Evolutionary conservation across 2,329 filamentous ascomycete species (phyloP), one percentile per base, ranked within the genome.

Genomic region (Calonectria pseudoturangicola): DNA sequence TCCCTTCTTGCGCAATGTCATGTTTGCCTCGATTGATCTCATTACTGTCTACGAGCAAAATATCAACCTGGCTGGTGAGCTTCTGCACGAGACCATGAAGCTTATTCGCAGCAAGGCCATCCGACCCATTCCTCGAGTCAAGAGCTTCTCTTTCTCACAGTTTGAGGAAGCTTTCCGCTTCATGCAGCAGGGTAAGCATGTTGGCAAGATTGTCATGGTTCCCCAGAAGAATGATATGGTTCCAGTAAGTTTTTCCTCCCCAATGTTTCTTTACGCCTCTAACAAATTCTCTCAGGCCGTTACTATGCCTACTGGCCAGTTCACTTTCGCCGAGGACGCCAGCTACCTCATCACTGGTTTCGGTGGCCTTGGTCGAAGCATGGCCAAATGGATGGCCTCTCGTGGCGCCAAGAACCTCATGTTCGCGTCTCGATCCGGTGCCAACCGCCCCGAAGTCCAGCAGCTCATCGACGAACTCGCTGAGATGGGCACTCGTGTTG

Each of bases 371-470:
- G 63, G 33, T 3, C 64, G 56, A 25, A 39, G 70, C 12, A 72
- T 72, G 70, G 63, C 33, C 18, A 39, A 36, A 30, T 47, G 69
- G 33, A 71, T 71, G 69, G 36, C 39, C 12, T 30, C 51, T 18
- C 50, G 50, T 3, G 64, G 70, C 9, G 70, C 64, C 18, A 80
- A 75, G 21, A 70, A 81, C 39, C 74, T 84, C 8, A 76, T 82
- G 1, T 70, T 83, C 13, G 70, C 80, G 0, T 81, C 81, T 0
- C 75, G 83, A 7, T 81, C 81, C 0, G 83, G 81, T 1, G 30
- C 72, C 0, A 39, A 75, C 0, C 79, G 74, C 25, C 66, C 78
- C 4, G 66, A 51, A 1, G 80, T 80, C 0, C 21, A 65, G 7
- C 48, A 72, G 0, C 43, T 82, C 1, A 43, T 84, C 0, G 25